Evolutionary conservation across 1,284 basidiomycete genomes (phyloP), one percentile per base, ranked within the genome.

Genomic region (Singerocomus inundabilis): DNA sequence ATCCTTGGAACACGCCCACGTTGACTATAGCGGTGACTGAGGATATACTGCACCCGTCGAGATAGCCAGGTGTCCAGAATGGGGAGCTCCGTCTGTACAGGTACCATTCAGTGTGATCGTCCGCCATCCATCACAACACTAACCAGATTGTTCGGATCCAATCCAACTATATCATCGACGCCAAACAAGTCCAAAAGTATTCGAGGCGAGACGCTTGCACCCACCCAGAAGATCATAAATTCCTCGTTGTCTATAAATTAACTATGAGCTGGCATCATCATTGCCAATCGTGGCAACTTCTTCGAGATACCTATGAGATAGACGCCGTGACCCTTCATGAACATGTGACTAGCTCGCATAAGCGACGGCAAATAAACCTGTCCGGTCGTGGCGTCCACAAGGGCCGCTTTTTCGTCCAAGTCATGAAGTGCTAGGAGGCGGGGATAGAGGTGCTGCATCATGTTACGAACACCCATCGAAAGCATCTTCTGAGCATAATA

Each of bases 251-350:
- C 94, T 93, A 67, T 38, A 32, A 54, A 44, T 44, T n/a, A 31
- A 44, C 29, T 38, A 35, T 58, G 55, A 56, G 52, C 48, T 12
- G 34, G 8, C n/a, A n/a, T n/a, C 51, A 55, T 59, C 52, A 56
- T 51, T 48, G 8, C 53, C 53, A 59, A 55, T 52, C 43, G 35
- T 40, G 36, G 52, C 32, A 30, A 28, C 26, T 38, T 51, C 34
- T 45, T 31, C 21, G 16, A 74, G 76, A 54, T 57, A 93, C 92
- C 88, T 57, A 96, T 85, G 48, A 99, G 74, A 71, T 99, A 99
- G 12, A 96, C 78, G 0, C 97, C 97, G 60, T 92, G 80, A 1
- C 84, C 80, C 57, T 93, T 85, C 96, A 99, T 98, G 60, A 87
- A 91, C 43, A 79, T 75, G 71, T 98, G 86, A 54, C 88, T 90